Evolutionary conservation across 2,329 filamentous ascomycete genomes (phyloP).

Genomic region (Neopestalotiopsis sp.): DNA sequence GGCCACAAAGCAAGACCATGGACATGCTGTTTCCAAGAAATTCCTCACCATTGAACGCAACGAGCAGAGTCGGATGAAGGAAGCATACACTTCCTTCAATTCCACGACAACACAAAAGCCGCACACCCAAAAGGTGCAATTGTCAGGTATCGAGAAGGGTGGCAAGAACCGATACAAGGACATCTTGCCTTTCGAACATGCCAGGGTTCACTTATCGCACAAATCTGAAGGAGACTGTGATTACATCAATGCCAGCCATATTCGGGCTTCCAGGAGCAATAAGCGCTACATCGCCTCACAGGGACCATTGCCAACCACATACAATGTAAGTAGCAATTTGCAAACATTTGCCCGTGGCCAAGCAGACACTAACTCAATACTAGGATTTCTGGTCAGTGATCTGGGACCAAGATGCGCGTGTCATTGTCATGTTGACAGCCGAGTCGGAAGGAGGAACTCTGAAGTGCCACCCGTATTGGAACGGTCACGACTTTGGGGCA

Average conservation of each 20-base stretch:
- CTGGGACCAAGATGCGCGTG: constrained; percentile 94
- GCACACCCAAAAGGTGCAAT: constrained; percentile 59
- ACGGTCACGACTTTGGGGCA: constrained; percentile 75
- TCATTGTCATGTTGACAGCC: constrained; percentile 95
- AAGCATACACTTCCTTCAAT: constrained; percentile 65
- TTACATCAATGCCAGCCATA: constrained; percentile 93
- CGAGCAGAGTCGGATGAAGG: constrained; percentile 92
- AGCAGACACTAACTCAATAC: constrained; percentile 32
- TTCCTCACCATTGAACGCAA: constrained; percentile 84
- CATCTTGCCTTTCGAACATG: constrained; percentile 95
- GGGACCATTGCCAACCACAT: constrained; percentile 89
- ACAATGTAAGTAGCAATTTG: constrained; percentile 69
- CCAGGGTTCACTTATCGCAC: constrained; percentile 79
- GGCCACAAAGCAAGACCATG: constrained; percentile 70
- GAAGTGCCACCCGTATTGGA: constrained; percentile 97
- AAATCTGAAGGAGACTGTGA: constrained; percentile 76
- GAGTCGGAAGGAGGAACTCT: constrained; percentile 91
- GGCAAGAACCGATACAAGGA: constrained; percentile 98
- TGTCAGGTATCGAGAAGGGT: constrained; percentile 94
- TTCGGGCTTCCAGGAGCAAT: constrained; percentile 80
- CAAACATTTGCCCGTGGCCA: background rate
- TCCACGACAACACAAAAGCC: constrained; percentile 40
- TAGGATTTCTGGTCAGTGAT: constrained; percentile 98
- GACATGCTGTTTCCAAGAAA: constrained; percentile 79
- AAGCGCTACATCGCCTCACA: constrained; percentile 97